phyloP scores from a whole-genome alignment of 106 monocot genomes.

The Triglochin maritima region DNA sequence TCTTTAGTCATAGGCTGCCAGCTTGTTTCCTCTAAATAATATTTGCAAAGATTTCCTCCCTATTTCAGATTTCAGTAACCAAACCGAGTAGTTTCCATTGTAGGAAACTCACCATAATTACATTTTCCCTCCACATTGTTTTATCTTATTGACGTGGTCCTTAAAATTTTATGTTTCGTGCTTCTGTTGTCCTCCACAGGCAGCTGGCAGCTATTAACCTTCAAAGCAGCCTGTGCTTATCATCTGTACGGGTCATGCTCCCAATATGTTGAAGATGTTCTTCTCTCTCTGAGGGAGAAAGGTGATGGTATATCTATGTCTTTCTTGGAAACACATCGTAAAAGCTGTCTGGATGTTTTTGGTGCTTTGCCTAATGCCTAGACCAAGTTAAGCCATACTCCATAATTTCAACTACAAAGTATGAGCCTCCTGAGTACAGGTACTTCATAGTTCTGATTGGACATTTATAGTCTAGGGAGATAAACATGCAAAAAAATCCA shows the following conservation, averaged over 20 bases:
- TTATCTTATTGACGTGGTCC: not conserved
- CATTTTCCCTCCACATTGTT: too few relatives aligned
- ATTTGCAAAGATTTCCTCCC: not conserved
- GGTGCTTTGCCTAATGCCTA: too few relatives aligned
- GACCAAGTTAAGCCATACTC: too few relatives aligned
- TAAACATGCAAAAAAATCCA: too few relatives aligned
- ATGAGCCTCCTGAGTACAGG: too few relatives aligned
- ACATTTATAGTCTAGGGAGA: too few relatives aligned
- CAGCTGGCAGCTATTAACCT: slow-evolving; percentile 31
- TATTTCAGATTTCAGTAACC: not conserved
- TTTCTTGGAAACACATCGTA: slow-evolving; percentile 25
- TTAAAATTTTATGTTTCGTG: not conserved
- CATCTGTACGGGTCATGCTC: slow-evolving; percentile 50
- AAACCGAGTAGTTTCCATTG: not conserved
- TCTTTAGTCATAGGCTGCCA: not conserved
- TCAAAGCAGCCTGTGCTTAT: slow-evolving; percentile 58
- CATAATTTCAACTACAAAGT: too few relatives aligned
- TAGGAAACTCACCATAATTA: not conserved
- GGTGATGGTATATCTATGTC: slow-evolving; percentile 7
- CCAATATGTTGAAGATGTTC: slow-evolving; percentile 35
- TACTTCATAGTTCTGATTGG: too few relatives aligned
- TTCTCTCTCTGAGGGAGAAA: slow-evolving; percentile 13
- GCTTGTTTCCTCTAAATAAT: not conserved
- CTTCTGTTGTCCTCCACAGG: slow-evolving; percentile 18
- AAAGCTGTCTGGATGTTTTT: slow-evolving; percentile 13